Base-by-base conservation (phyloP, 352 stramenopile genomes). In the Phytophthora cajani region DNA sequence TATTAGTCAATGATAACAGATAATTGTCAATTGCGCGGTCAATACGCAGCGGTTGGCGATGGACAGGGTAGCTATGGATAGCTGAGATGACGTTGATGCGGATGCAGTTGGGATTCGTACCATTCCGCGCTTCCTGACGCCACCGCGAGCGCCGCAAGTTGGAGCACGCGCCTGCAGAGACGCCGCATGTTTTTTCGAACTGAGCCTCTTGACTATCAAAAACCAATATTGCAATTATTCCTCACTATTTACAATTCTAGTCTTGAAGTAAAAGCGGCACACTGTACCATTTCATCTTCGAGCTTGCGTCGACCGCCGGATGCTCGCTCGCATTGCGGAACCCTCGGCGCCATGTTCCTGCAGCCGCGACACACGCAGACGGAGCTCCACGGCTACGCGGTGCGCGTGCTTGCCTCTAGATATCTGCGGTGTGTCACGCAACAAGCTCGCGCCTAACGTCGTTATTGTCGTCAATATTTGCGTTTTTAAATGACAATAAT, bases 351-450 rank as follows among this genome's bases (percentile, higher is more conserved):
- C 63, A 92, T 92, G 85, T 92, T 92, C 68, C 80, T 90, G 44
- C 82, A 92, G 74, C 80, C 85, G 63, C 81, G 84, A 44, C 78
- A 80, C 46, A 77, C 76, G 57, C 67, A 82, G 66, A 92, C 85
- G 0, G 81, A 89, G 71, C 75, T 92, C 32, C 79, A 92, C 57
- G 85, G 85, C 58, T 92, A 92, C 75, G 68, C 81, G 36, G 85
- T 92, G 72, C 57, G 72, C 5, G 23, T 11, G 32, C 5, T 14
- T 56, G 50, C 8, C 3, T 11, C 23, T 14, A 21, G 23, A 36
- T 56, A 36, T 53, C 46, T 21, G 6, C 25, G 12, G 10, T 12
- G 23, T 36, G 23, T 38, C 58, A 57, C 47, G 58, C 44, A 46
- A 56, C 10, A 44, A 52, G 14, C 12, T 9, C 27, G 42, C 42